Base-by-base conservation (phyloP, 495 filamentous ascomycete species). In the Daldinia childiae region DNA sequence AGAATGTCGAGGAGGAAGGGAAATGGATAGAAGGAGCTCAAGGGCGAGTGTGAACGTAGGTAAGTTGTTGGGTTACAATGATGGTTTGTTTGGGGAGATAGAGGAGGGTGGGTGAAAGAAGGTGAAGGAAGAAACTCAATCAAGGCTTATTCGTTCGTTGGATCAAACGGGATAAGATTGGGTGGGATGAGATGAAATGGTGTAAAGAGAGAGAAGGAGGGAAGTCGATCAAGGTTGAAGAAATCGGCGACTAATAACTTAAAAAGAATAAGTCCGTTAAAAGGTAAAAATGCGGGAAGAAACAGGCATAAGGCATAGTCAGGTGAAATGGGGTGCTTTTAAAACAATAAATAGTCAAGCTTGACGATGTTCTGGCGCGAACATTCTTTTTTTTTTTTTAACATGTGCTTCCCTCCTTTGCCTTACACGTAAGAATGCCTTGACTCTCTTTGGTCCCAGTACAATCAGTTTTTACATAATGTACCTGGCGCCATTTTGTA, bases 371-470 rank as follows among this genome's bases (percentile, higher is more conserved):
- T 17, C 64, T 41, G 56, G 50, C 41, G 54, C 36, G 38, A 61
- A 39, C 57, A 51, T 59, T 62, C 43, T 30, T n/a, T 67, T 74
- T 59, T 62, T 38, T 30, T n/a, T 67, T 74, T 71, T 76, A 54
- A 62, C 74, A 76, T 76, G 74, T 76, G 74, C 74, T 66, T 74
- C 43, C 60, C 55, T 32, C 26, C 55, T 17, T 58, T 14, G 32
- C 32, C 55, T 58, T 12, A 56, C 52, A 54, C 26, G 14, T 58
- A 65, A 50, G 14, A 54, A 29, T 24, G 19, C 43, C 43, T 24
- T 9, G 17, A 17, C n/a, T 45, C 41, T 45, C 21, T 45, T 39
- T n/a, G 36, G 36, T 39, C 29, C 11, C 4, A 15, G 36, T 39
- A 39, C 38, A 41, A 17, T 36, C 9, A 36, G 9, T 41, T 15